Base-by-base conservation (phyloP, 495 filamentous ascomycete genomes). In the Neurospora terricola region DNA sequence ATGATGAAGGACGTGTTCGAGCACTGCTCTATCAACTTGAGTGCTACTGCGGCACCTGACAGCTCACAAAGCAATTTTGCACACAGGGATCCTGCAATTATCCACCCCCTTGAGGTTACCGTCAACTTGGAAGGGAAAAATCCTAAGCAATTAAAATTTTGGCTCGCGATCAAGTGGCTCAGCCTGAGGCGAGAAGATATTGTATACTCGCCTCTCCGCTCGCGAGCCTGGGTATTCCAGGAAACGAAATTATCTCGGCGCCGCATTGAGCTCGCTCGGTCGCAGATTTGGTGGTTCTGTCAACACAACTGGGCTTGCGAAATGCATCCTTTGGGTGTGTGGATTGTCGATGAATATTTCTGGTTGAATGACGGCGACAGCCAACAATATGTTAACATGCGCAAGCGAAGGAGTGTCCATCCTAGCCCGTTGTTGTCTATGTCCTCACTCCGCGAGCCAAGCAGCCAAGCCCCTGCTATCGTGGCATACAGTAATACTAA, bases 111-210 rank as follows among this genome's bases (percentile, higher is more conserved):
- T 16, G 23, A 62, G 11, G 11, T 27, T 1, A 14, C 23, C 0
- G 0, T 27, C 4, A 30, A 8, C 4, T 7, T 0, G 2, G 11
- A 1, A 3, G 12, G 0, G 23, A 6, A 16, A 7, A 30, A 4
- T 0, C 48, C 5, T 30, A 2, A 3, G 7, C 10, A 14, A 16
- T 8, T 12, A 14, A 62, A 7, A 27, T 30, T 8, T 2, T 16
- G 48, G 21, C 12, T 62, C 1, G 5, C 21, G 12, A 30, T 0
- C 7, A 0, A 12, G 1, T 62, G 48, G 48, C 2, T 14, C 1
- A 11, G 16, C 11, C 2, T 16, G 6, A 62, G 23, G 48, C 21
- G 12, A 7, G 12, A 14, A 0, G 48, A 62, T 14, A 62, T 62
- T 7, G 2, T 14, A 16, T 3, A 27, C 23, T 62, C 48, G 6